Conservation (phyloP, 2,329 filamentous ascomycete species). For the Monosporascus ibericus region DNA sequence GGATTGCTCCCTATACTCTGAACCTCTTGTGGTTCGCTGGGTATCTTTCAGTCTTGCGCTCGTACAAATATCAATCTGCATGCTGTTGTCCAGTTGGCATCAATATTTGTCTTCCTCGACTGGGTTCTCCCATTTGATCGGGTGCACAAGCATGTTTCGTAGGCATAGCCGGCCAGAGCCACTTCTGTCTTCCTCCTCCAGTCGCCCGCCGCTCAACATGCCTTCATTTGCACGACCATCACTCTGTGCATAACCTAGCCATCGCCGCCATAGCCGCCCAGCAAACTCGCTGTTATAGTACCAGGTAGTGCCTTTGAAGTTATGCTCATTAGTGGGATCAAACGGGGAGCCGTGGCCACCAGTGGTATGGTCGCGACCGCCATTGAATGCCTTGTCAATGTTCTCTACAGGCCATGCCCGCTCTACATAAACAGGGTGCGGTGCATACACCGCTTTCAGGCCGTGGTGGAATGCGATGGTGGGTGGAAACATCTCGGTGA, state of each 20-base stretch:
- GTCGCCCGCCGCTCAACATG: constrained; percentile 43
- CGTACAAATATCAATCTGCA: too few relatives aligned
- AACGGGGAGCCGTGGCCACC: constrained; percentile 63
- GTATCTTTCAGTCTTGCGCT: too few relatives aligned
- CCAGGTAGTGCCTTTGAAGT: constrained; percentile 77
- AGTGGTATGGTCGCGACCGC: constrained; percentile 59
- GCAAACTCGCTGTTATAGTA: constrained; percentile 79
- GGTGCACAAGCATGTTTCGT: constrained; percentile 74
- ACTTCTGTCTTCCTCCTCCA: constrained; percentile 37
- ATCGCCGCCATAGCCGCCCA: constrained; percentile 70
- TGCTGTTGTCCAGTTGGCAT: not conserved
- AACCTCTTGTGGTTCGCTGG: too few relatives aligned
- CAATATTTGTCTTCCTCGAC: constrained; percentile 29
- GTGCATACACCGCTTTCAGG: constrained; percentile 72
- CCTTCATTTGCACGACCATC: constrained; percentile 45
- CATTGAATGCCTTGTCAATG: constrained; percentile 74
- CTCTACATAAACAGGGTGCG: constrained; percentile 76
- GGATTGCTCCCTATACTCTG: too few relatives aligned
- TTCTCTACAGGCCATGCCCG: constrained; percentile 65
- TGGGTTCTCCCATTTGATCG: constrained; percentile 63
- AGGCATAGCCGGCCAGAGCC: constrained; percentile 67
- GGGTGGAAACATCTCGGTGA: constrained; percentile 73
- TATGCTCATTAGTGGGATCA: constrained; percentile 67
- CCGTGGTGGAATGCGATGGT: constrained; percentile 68
- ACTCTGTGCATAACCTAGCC: constrained; percentile 58